Conservation (phyloP, 208 protist genomes). For the Trypanosoma mega region DNA sequence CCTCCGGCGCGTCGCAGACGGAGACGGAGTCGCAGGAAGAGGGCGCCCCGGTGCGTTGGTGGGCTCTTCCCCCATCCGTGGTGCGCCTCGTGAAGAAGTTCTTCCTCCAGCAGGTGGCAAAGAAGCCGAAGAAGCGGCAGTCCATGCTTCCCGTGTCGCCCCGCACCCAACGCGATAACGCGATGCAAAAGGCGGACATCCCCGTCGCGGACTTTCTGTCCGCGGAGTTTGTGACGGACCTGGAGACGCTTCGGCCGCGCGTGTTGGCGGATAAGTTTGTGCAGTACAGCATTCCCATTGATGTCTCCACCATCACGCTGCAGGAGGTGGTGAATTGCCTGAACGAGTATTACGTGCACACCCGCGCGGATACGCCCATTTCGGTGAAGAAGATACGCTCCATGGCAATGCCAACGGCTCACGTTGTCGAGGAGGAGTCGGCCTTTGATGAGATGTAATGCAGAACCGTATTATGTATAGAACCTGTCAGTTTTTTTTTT, state of each 20-base stretch:
- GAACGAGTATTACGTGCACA: slow-evolving; percentile 75
- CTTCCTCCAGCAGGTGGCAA: slow-evolving; percentile 55
- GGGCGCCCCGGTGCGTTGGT: slow-evolving; percentile 39
- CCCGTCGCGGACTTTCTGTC: slow-evolving; percentile 54
- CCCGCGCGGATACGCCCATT: slow-evolving; percentile 46
- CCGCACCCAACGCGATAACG: slow-evolving; percentile 54
- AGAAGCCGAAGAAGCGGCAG: slow-evolving; percentile 59
- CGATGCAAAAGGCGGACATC: slow-evolving; percentile 59
- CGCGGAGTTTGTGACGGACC: slow-evolving; percentile 48
- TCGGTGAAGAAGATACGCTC: slow-evolving; percentile 40
- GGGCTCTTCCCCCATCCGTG: slow-evolving; percentile 48
- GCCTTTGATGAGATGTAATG: slow-evolving; percentile 10
- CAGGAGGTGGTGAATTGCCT: slow-evolving; percentile 87
- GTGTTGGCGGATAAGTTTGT: slow-evolving; percentile 66
- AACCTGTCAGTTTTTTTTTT: too few species aligned
- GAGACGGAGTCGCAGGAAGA: slow-evolving; percentile 33
- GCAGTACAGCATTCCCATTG: slow-evolving; percentile 64
- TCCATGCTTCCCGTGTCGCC: slow-evolving; percentile 50
- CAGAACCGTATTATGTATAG: too few species aligned
- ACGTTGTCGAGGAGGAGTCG: not conserved
- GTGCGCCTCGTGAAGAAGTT: slow-evolving; percentile 58
- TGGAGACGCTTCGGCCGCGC: slow-evolving; percentile 54
- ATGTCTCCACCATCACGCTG: slow-evolving; percentile 72
- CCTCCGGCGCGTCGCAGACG: slow-evolving; percentile 8
- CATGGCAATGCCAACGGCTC: slow-evolving; percentile 41